These are phyloP conservation scores for Aristolochia californica DNA, from an alignment of 164 flowering plant species.

Conservation along the genomic window DNA sequence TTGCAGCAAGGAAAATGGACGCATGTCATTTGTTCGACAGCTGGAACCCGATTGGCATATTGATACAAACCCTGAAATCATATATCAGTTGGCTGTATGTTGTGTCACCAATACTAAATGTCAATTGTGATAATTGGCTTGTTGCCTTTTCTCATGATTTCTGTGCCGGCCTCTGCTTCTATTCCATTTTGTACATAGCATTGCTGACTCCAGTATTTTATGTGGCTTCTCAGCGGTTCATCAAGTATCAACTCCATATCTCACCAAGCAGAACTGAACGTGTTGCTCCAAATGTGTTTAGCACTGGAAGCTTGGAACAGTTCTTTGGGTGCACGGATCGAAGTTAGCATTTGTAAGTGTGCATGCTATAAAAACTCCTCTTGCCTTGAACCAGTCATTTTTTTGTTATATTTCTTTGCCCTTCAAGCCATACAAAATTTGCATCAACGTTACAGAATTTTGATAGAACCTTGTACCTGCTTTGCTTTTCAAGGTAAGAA, in stretches of 20 bases:
- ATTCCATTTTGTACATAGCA: background rate
- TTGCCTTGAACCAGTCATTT: background rate
- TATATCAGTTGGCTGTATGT: slow-evolving; percentile 72
- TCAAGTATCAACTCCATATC: slow-evolving; percentile 75
- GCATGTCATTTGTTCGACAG: slow-evolving; percentile 90
- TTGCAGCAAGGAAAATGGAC: slow-evolving; percentile 84
- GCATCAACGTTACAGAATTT: too few species aligned
- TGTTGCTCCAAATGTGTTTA: slow-evolving; percentile 58
- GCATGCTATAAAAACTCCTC: background rate
- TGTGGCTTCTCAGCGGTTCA: slow-evolving; percentile 67
- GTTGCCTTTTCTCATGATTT: background rate
- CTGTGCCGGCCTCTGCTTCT: background rate
- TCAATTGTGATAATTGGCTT: background rate
- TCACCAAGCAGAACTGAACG: slow-evolving; percentile 56
- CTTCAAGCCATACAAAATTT: background rate
- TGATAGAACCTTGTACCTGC: too few species aligned
- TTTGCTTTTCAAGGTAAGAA: too few species aligned
- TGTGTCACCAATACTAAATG: background rate
- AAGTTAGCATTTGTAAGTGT: slow-evolving; percentile 8
- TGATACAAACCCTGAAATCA: slow-evolving; percentile 73
- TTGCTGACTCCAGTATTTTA: background rate
- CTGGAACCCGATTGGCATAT: slow-evolving; percentile 99
- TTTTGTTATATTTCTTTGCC: background rate
- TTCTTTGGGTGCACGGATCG: slow-evolving; percentile 47
- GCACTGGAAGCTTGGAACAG: slow-evolving; percentile 65